Percentiles rank a stretch among this genome's conserved stretches.
These are phyloP conservation scores for Serendipita indica DNA, from an alignment of 768 basidiomycete species.

Conservation along the genomic window DNA sequence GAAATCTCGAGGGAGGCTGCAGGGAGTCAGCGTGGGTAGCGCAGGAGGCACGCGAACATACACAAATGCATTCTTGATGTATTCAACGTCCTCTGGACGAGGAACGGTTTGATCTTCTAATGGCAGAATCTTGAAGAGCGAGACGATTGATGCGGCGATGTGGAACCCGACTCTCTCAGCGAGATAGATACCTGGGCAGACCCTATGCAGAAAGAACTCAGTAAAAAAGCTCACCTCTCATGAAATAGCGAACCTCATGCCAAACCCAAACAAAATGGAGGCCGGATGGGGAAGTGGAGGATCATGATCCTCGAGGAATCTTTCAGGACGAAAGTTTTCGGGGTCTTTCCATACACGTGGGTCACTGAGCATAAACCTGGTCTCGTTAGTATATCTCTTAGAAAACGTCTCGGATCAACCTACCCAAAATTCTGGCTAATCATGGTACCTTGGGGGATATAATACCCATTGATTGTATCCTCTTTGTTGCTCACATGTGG, in stretches of 20 bases:
- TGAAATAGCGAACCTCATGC: background rate
- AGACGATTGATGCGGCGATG: background rate
- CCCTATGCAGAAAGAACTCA: background rate
- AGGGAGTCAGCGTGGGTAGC: too few species aligned
- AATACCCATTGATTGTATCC: constrained; percentile 12
- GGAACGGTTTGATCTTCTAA: background rate
- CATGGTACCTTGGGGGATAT: constrained; percentile 13
- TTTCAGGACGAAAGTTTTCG: constrained; percentile 1
- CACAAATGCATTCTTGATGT: background rate
- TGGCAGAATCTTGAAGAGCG: background rate
- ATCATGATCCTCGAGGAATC: background rate
- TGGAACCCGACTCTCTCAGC: constrained; percentile 1
- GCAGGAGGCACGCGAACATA: too few species aligned
- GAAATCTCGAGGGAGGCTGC: too few species aligned
- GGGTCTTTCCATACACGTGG: background rate
- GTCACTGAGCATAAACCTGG: constrained; percentile 5
- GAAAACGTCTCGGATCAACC: too few species aligned
- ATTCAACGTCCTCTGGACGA: background rate
- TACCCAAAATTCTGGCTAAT: constrained; percentile 4
- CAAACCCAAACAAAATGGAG: constrained; percentile 6
- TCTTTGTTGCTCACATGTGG: constrained; percentile 6
- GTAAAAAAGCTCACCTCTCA: background rate
- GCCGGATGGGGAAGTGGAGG: background rate
- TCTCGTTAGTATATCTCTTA: too few species aligned
- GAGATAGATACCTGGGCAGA: constrained; percentile 2